These are phyloP conservation scores for Auriscalpium orientale DNA, from an alignment of 768 basidiomycete species.

Conservation along the genomic window DNA sequence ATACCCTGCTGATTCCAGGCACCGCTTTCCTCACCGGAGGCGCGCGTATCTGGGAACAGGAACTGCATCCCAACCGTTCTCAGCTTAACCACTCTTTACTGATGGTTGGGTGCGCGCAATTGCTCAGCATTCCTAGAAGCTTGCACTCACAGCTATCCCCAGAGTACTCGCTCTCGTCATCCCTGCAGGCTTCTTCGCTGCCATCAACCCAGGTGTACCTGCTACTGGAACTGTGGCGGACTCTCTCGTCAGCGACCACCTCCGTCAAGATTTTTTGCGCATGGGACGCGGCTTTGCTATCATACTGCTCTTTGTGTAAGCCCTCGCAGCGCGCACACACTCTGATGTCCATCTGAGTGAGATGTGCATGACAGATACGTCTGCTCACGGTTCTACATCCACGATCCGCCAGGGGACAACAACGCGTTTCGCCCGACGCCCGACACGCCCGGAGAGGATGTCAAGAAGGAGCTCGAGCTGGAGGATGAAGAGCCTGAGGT, in stretches of 20 bases:
- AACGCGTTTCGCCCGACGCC: constrained; percentile 35
- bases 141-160: not conserved
- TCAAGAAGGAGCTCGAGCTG: constrained; percentile 30
- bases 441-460: constrained; percentile 28
- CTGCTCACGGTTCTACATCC: constrained; percentile 58
- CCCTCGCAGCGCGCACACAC: constrained; percentile 2
- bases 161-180: constrained; percentile 59
- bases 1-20: constrained; percentile 65
- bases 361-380: constrained; percentile 40
- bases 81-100: constrained; percentile 65
- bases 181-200: constrained; percentile 63
- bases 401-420: constrained; percentile 60
- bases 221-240: constrained; percentile 10
- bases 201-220: constrained; percentile 33
- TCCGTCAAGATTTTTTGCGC: constrained; percentile 40
- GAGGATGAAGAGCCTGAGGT: constrained; percentile 45
- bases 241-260: constrained; percentile 33
- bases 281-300: constrained; percentile 64
- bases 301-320: constrained; percentile 53
- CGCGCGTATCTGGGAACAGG: constrained; percentile 57
- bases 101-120: constrained; percentile 49
- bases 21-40: constrained; percentile 66
- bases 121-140: not conserved
- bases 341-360: not conserved
- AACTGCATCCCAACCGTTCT: constrained; percentile 56